Evolutionary conservation across 2,329 filamentous ascomycete genomes (phyloP).

Genomic region (Colletotrichum trifolii): DNA sequence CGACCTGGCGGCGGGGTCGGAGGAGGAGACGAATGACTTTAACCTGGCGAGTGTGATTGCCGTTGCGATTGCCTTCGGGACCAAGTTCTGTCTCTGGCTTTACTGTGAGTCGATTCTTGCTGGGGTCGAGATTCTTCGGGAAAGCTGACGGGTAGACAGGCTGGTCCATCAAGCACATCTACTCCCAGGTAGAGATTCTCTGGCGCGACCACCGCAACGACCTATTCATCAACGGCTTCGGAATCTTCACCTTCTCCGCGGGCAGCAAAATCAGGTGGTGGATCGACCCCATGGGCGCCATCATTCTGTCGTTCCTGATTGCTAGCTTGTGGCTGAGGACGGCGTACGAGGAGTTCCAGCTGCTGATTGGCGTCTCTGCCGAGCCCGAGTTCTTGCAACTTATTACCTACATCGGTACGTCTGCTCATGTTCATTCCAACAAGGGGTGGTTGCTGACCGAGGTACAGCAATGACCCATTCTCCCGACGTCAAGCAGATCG

Average conservation of each 20-base stretch:
- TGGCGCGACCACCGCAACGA: conserved; percentile 99
- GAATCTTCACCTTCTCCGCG: conserved; percentile 90
- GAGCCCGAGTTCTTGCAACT: conserved; percentile 88
- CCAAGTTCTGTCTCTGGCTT: conserved; percentile 85
- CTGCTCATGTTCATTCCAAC: background rate
- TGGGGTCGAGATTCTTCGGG: background rate
- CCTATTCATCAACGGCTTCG: conserved; percentile 94
- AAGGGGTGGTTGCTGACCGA: no score
- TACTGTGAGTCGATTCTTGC: conserved; percentile 69
- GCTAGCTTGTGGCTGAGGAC: conserved; percentile 85
- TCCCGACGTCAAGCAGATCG: conserved; percentile 82
- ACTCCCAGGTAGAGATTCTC: conserved; percentile 89
- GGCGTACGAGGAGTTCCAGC: conserved; percentile 87
- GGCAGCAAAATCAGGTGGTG: conserved; percentile 92
- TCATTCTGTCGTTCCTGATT: conserved; percentile 83
- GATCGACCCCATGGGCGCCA: conserved; percentile 93
- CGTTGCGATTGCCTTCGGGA: conserved; percentile 83
- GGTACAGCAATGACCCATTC: conserved; percentile 80
- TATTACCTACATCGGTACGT: conserved; percentile 86
- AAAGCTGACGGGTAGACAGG: background rate
- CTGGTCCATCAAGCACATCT: conserved; percentile 89
- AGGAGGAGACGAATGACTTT: conserved; percentile 71
- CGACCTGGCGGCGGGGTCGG: conserved; percentile 67
- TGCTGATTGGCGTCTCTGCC: conserved; percentile 90
- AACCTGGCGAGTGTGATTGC: conserved; percentile 87